These are phyloP conservation scores for Celoporthe dispersa DNA, from an alignment of 2,329 filamentous ascomycete genomes.

Conservation along the genomic window DNA sequence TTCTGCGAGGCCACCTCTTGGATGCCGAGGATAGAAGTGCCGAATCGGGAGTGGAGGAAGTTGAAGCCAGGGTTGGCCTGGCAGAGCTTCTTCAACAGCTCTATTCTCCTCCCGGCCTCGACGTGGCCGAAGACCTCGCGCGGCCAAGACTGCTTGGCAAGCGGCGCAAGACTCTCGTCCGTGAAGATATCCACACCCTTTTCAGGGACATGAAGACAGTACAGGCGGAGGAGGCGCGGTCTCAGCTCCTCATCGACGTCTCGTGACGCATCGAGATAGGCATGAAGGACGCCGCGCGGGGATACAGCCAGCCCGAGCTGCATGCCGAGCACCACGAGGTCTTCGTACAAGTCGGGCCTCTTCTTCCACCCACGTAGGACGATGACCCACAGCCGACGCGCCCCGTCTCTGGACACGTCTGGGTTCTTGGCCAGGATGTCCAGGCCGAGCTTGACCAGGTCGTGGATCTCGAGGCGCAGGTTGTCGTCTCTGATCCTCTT, in stretches of 20 bases:
- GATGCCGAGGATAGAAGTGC: neutral
- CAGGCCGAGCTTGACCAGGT: slow-evolving; percentile 13
- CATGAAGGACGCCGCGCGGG: neutral
- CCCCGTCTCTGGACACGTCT: neutral
- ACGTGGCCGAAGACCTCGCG: slow-evolving; percentile 7
- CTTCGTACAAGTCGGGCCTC: slow-evolving; percentile 13
- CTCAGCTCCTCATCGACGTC: neutral
- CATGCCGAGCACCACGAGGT: slow-evolving; percentile 9
- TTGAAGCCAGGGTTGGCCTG: slow-evolving; percentile 13
- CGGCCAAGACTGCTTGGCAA: slow-evolving; percentile 15
- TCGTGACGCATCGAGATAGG: slow-evolving; percentile 5
- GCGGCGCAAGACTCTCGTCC: neutral
- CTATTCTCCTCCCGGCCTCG: neutral
- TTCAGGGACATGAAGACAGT: slow-evolving; percentile 17
- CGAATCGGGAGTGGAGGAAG: slow-evolving; percentile 6
- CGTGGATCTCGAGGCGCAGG: neutral
- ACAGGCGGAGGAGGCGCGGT: slow-evolving; percentile 13
- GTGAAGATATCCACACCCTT: slow-evolving; percentile 11
- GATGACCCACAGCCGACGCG: slow-evolving; percentile 1
- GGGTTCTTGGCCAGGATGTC: neutral
- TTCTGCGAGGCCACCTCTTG: neutral
- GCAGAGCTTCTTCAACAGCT: slow-evolving; percentile 18
- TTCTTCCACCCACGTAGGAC: slow-evolving; percentile 17
- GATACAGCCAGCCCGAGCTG: slow-evolving; percentile 4
- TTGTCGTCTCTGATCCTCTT: neutral